These are phyloP conservation scores for Ophiostoma himal-ulmi DNA, from an alignment of 2,329 filamentous ascomycete species.

Conservation along the genomic window DNA sequence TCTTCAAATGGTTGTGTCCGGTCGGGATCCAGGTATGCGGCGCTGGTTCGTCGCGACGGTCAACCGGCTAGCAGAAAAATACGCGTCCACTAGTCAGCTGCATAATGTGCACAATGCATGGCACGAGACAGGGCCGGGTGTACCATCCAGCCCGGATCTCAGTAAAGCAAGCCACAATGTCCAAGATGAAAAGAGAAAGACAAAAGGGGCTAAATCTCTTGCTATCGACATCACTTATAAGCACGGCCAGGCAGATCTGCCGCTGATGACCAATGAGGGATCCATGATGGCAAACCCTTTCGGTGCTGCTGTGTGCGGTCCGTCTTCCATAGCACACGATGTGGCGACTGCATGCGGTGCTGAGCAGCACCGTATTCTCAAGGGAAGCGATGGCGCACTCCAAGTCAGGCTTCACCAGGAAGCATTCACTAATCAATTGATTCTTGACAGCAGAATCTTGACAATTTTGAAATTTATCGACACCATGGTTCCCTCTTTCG, in stretches of 20 bases:
- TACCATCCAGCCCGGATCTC: background rate
- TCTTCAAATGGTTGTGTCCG: background rate
- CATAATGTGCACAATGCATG: background rate
- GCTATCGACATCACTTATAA: background rate
- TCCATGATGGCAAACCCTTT: background rate
- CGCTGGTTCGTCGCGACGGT: background rate
- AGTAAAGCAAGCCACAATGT: background rate
- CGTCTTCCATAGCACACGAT: constrained; percentile 2
- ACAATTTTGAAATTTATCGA: no score
- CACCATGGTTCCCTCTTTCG: no score
- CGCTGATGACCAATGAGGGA: background rate
- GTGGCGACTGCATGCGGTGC: background rate
- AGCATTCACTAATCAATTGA: constrained; percentile 16
- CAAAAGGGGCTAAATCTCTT: no score
- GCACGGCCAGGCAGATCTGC: background rate
- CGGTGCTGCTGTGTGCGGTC: background rate
- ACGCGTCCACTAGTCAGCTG: background rate
- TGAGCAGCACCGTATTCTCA: constrained; percentile 19
- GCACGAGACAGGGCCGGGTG: background rate
- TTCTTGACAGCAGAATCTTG: no score
- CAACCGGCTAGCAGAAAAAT: background rate
- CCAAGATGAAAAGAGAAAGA: background rate
- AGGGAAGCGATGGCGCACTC: background rate
- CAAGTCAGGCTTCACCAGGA: constrained; percentile 24
- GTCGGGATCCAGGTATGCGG: background rate